Base-by-base conservation (phyloP, 2,329 filamentous ascomycete genomes). In the Exophiala aquamarina region DNA sequence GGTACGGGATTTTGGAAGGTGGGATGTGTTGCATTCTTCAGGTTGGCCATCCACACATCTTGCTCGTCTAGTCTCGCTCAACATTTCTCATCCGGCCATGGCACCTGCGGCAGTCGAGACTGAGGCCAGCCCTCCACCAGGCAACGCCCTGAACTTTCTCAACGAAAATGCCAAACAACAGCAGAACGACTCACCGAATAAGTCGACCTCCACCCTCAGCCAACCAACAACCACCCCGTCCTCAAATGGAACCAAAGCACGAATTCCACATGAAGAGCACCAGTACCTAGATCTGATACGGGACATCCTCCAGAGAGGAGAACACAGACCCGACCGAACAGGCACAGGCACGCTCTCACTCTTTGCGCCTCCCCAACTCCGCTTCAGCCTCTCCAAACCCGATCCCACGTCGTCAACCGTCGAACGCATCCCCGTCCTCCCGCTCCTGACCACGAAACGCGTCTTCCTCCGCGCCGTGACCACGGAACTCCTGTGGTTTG, bases 371-470 rank as follows among this genome's bases (percentile, higher is more conserved):
- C 78, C 80, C 1, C 89, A 90, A 26, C 79, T 97, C 39, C 91
- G 89, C 63, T 98, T 97, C 76, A 77, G 78, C 35, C 87, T 98
- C 55, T 87, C 85, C 54, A 76, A 80, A 45, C 67, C 72, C 29
- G 67, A 70, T 21, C 57, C 52, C 11, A 21, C 63, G 44, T 63
- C 70, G 49, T 63, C 70, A 36, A 65, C 69, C 7, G 60, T 61
- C 41, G 62, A 66, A 9, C 67, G 68, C 20, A 71, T 70, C 10
- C 83, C 86, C 2, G 76, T 96, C 59, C 81, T 98, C 15, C 93
- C 93, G 18, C 88, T 98, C 58, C 84, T 98, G 14, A 98, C 93
- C 3, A 98, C 93, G 2, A 98, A 98, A 69, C 89, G 93, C 58
- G 93, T 98, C 60, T 97, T 96, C 71, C 80, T 88, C 23, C 86